phyloP scores from a whole-genome alignment of 1,284 basidiomycete genomes.

The Pseudozyma sp. region DNA sequence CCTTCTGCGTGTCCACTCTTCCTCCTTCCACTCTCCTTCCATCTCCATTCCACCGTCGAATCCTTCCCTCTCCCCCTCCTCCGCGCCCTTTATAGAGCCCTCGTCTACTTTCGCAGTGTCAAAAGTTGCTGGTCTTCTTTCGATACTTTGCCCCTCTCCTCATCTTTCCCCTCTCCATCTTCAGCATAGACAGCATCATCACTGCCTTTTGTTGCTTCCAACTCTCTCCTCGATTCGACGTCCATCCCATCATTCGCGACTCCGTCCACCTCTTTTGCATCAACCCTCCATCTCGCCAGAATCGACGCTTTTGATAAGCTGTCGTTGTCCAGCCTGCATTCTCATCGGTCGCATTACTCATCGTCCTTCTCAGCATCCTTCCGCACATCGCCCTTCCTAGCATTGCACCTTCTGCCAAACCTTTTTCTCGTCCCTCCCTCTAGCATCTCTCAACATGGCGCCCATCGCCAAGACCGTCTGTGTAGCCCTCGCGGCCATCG shows the following conservation, averaged over 20 bases:
- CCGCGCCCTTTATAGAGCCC: conserved; percentile 6
- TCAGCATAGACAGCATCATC: conserved; percentile 18
- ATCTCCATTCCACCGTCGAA: conserved; percentile 14
- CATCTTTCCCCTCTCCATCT: conserved; percentile 5
- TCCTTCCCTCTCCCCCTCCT: conserved; percentile 8
- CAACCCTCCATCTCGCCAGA: conserved; percentile 10
- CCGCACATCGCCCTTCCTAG: conserved; percentile 2
- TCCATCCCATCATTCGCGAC: not conserved
- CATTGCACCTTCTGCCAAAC: not conserved
- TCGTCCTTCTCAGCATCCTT: conserved; percentile 7
- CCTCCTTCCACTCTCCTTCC: conserved; percentile 10
- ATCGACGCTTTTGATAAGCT: conserved; percentile 28
- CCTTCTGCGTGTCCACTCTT: not conserved
- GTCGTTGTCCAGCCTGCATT: conserved; percentile 13
- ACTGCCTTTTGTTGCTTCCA: conserved; percentile 2
- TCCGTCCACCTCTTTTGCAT: conserved; percentile 1
- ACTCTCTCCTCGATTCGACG: conserved; percentile 19
- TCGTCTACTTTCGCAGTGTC: conserved; percentile 13
- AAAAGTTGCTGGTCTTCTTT: conserved; percentile 48
- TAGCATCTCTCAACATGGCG: conserved; percentile 35
- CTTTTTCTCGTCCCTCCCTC: not conserved
- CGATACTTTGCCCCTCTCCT: conserved; percentile 21
- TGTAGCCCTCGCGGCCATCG: conserved; percentile 46
- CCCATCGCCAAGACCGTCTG: conserved; percentile 55
- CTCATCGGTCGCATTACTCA: not conserved